Percentiles rank a stretch among this genome's conserved stretches.
These are phyloP conservation scores for Aureobasidium sp. DNA, from an alignment of 2,329 filamentous ascomycete species.

Conservation along the genomic window DNA sequence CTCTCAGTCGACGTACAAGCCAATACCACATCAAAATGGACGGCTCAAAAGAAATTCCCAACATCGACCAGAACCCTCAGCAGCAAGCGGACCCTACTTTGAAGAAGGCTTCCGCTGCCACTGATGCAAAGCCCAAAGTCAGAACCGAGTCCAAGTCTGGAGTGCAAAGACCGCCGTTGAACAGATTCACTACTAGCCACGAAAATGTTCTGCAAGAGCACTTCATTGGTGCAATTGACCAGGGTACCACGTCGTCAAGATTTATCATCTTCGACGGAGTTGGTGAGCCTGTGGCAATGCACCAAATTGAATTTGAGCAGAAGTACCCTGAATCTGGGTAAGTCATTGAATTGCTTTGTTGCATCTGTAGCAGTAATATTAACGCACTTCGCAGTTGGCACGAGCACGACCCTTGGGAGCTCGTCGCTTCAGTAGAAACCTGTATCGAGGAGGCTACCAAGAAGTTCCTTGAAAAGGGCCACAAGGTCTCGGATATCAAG, in stretches of 20 bases:
- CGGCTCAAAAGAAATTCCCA: conserved; percentile 7
- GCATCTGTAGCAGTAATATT: background rate
- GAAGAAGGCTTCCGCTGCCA: conserved; percentile 7
- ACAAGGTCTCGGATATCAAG: conserved; percentile 60
- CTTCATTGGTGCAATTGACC: conserved; percentile 79
- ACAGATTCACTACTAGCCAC: conserved; percentile 28
- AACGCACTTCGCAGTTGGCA: conserved; percentile 59
- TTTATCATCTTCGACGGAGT: conserved; percentile 79
- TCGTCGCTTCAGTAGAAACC: conserved; percentile 63
- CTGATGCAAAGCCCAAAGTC: conserved; percentile 10
- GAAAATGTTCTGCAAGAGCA: conserved; percentile 40
- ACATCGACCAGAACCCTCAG: background rate
- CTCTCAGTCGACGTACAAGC: background rate
- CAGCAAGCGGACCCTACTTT: conserved; percentile 2
- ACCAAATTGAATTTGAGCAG: conserved; percentile 78
- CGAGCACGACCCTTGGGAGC: conserved; percentile 72
- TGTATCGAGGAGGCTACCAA: conserved; percentile 71
- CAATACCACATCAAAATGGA: conserved; percentile 3
- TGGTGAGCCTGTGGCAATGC: conserved; percentile 67
- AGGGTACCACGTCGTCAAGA: conserved; percentile 76
- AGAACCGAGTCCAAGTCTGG: conserved; percentile 7
- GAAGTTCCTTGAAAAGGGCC: conserved; percentile 60
- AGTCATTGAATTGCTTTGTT: conserved; percentile 29
- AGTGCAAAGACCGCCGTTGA: conserved; percentile 15
- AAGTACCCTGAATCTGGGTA: conserved; percentile 76